A percentile compares a stretch with the other conserved stretches of the same genome.
These are phyloP conservation scores for Gossypium davidsonii DNA, from an alignment of 441 rosid genomes.

Conservation along the genomic window DNA sequence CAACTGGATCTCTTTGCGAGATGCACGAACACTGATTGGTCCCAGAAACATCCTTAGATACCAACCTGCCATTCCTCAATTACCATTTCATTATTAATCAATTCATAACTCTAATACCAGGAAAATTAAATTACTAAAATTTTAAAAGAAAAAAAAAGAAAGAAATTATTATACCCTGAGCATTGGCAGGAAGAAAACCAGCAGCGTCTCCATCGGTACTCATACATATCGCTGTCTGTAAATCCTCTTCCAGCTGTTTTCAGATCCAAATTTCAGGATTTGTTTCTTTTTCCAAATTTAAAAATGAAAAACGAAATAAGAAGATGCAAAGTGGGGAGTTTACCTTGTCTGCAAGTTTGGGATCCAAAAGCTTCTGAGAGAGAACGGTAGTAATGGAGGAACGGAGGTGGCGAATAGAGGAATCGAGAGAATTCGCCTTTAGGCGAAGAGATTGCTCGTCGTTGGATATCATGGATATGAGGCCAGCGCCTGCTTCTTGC, in stretches of 20 bases:
- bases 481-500: conserved; percentile 64
- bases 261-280: neutral
- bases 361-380: conserved; percentile 43
- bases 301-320: neutral
- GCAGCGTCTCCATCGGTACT: conserved; percentile 78
- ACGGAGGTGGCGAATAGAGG: conserved; percentile 62
- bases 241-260: conserved; percentile 72
- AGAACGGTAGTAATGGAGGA: conserved; percentile 38
- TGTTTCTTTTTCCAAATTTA: neutral
- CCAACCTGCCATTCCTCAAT: conserved; percentile 38
- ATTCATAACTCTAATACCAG: neutral
- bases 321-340: conserved; percentile 9
- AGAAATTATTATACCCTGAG: conserved; percentile 48
- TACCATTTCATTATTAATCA: neutral
- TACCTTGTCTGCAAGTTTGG: conserved; percentile 62
- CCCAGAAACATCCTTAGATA: conserved; percentile 87
- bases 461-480: conserved; percentile 42
- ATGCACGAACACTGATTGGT: conserved; percentile 87
- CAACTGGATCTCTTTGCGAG: conserved; percentile 77
- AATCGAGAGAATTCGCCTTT: conserved; percentile 65
- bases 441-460: conserved; percentile 72
- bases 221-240: conserved; percentile 62
- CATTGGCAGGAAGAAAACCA: conserved; percentile 61
- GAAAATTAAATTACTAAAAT: neutral
- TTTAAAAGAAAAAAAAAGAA: neutral